Percentiles rank a stretch among this genome's conserved stretches.
Conservation (phyloP, 768 basidiomycete genomes). For the Kwoniella sp. region DNA sequence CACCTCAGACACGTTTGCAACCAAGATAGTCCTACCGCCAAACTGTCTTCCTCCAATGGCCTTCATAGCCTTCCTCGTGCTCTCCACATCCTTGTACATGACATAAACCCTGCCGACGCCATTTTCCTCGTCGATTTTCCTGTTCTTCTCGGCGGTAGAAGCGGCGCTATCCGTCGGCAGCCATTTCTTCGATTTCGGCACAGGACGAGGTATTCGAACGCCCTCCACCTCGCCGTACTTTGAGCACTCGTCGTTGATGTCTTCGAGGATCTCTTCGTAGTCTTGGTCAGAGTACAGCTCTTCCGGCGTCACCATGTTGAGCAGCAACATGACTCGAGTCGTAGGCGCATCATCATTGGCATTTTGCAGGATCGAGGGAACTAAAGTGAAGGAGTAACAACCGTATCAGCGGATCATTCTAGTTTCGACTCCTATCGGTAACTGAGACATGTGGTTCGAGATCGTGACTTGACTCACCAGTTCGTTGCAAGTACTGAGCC, state of each 20-base stretch:
- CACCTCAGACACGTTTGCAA: conserved; percentile 54
- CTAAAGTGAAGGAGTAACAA: conserved; percentile 23
- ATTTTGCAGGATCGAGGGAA: conserved; percentile 46
- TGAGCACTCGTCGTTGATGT: conserved; percentile 66
- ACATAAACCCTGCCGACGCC: conserved; percentile 97
- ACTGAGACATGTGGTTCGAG: background rate
- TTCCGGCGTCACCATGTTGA: conserved; percentile 97
- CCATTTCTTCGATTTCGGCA: conserved; percentile 69
- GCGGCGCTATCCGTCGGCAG: conserved; percentile 65
- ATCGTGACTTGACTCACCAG: conserved; percentile 25
- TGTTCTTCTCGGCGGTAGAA: conserved; percentile 64
- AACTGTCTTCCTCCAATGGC: conserved; percentile 74
- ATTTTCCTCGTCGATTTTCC: conserved; percentile 65
- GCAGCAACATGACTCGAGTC: conserved; percentile 89
- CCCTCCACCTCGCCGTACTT: conserved; percentile 53
- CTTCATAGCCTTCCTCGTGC: conserved; percentile 74
- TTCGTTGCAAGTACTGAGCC: conserved; percentile 34
- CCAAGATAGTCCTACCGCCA: conserved; percentile 55
- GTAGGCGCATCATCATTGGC: conserved; percentile 61
- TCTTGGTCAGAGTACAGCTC: conserved; percentile 88
- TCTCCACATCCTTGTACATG: conserved; percentile 68
- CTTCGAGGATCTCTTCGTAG: conserved; percentile 90
- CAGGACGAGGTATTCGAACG: conserved; percentile 48
- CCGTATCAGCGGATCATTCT: no score
- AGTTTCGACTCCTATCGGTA: no score